These are phyloP conservation scores for Fusarium sp. DNA, from an alignment of 2,329 filamentous ascomycete species.

Conservation along the genomic window DNA sequence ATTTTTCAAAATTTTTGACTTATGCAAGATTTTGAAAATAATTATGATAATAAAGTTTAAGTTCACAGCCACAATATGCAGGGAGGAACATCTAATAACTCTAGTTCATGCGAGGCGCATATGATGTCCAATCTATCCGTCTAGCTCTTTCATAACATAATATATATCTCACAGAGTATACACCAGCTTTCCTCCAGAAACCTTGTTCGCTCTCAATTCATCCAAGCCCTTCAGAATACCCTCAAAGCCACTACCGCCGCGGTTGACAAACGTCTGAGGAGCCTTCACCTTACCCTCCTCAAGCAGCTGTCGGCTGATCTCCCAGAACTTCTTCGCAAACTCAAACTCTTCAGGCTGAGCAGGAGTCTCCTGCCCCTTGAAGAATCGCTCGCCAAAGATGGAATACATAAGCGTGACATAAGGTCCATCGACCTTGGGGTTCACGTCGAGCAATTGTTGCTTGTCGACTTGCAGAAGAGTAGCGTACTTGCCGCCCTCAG, in stretches of 20 bases:
- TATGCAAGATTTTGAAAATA: no score
- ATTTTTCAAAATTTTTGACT: no score
- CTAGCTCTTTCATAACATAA: background rate
- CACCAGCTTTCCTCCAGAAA: constrained; percentile 3
- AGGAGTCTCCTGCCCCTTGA: background rate
- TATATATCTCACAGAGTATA: background rate
- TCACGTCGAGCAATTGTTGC: background rate
- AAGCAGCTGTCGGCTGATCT: background rate
- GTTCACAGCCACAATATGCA: background rate
- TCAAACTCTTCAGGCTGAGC: constrained; percentile 9
- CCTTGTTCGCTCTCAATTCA: constrained; percentile 3
- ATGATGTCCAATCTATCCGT: background rate
- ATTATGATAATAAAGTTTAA: background rate
- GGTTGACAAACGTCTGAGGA: background rate
- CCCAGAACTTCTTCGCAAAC: constrained; percentile 9
- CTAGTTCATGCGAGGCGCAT: background rate
- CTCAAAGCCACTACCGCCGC: background rate
- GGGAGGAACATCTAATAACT: no score
- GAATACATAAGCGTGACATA: constrained; percentile 13
- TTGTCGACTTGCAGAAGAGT: background rate
- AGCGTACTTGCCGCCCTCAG: constrained; percentile 11
- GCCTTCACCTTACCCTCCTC: background rate
- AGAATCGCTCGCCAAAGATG: constrained; percentile 13
- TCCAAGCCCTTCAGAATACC: constrained; percentile 1
- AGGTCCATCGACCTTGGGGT: constrained; percentile 10